Conservation (phyloP, 345 rosid genomes). For the Clausena lansium region DNA sequence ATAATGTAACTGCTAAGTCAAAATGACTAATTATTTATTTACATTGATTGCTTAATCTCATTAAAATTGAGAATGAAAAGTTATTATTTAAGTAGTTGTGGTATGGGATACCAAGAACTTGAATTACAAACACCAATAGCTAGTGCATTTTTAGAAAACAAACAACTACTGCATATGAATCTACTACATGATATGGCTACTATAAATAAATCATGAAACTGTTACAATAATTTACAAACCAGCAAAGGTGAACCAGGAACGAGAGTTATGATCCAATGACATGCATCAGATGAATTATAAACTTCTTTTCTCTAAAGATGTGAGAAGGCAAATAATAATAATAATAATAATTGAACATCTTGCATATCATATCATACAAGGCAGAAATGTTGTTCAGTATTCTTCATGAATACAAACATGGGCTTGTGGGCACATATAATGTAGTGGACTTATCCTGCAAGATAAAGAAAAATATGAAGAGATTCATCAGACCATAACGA, state of each 20-base stretch:
- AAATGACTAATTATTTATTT: neutral
- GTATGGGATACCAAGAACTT: neutral
- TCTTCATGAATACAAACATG: neutral
- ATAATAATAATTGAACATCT: neutral
- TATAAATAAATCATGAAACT: neutral
- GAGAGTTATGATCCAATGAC: neutral
- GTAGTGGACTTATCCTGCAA: neutral
- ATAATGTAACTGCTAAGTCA: constrained; percentile 5
- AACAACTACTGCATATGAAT: neutral
- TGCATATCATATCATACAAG: neutral
- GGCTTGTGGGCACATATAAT: neutral
- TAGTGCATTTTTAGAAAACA: neutral
- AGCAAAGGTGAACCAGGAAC: neutral
- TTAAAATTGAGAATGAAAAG: neutral
- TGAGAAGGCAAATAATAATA: neutral
- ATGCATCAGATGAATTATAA: neutral
- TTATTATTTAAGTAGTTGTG: neutral
- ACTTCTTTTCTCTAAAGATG: neutral
- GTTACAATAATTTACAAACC: neutral
- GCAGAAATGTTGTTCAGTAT: neutral
- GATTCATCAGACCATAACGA: neutral
- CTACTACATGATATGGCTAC: neutral
- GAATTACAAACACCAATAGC: neutral
- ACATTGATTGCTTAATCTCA: neutral
- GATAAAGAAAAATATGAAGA: neutral